These are phyloP conservation scores for Colletotrichum cordylinicola DNA, from an alignment of 2,329 filamentous ascomycete genomes.

Conservation along the genomic window DNA sequence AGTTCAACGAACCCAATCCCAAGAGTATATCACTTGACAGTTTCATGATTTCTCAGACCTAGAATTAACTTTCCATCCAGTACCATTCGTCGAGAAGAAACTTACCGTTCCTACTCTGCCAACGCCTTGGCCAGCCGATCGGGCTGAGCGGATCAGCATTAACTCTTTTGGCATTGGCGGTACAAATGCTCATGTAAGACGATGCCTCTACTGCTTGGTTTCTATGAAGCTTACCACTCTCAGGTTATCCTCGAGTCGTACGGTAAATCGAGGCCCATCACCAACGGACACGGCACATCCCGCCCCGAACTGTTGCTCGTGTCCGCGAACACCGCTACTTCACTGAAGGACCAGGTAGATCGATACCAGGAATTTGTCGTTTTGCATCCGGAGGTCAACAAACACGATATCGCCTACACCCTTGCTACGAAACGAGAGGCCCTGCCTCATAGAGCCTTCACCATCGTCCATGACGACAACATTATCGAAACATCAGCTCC, in stretches of 20 bases:
- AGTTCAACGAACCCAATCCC: conserved; percentile 36
- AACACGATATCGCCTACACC: conserved; percentile 31
- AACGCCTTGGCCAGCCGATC: conserved; percentile 27
- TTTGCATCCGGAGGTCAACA: neutral
- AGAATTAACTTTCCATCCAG: rapidly evolving
- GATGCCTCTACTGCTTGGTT: neutral
- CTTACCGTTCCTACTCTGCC: conserved; percentile 34
- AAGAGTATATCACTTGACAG: conserved; percentile 25
- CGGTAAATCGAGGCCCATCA: neutral
- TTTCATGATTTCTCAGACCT: rapidly evolving
- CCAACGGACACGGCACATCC: neutral
- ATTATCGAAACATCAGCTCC: conserved; percentile 18
- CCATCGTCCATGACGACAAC: neutral
- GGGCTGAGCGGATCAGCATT: conserved; percentile 36
- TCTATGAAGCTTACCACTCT: neutral
- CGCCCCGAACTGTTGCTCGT: neutral
- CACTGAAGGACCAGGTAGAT: conserved; percentile 29
- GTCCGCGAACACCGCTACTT: conserved; percentile 26
- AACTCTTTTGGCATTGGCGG: conserved; percentile 40
- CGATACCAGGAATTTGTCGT: neutral
- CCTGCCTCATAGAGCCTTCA: conserved; percentile 27
- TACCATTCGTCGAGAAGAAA: neutral
- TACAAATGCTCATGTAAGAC: conserved; percentile 36
- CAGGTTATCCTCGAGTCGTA: neutral
- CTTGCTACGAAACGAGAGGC: conserved; percentile 32